Evolutionary conservation across 2,329 filamentous ascomycete species (phyloP).

Genomic region (Neonectria coccinea): DNA sequence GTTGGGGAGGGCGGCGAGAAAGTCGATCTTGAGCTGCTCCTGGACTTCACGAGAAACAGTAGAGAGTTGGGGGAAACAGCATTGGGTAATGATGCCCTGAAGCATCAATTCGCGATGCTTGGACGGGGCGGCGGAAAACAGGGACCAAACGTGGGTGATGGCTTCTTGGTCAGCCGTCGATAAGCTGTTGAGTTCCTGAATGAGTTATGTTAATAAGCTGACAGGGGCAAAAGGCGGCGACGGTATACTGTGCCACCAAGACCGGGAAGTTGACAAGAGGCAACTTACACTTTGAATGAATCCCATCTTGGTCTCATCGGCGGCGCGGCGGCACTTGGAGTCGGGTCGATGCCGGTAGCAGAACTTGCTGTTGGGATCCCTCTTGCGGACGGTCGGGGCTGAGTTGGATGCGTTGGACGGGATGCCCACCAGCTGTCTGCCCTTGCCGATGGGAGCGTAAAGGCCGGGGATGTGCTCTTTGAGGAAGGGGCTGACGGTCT

Average conservation of each 20-base stretch:
- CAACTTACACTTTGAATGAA: slow-evolving; percentile 82
- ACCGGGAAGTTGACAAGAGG: slow-evolving; percentile 5
- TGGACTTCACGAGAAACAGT: slow-evolving; percentile 90
- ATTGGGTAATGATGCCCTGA: slow-evolving; percentile 94
- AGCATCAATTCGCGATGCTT: slow-evolving; percentile 97
- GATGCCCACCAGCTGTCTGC: slow-evolving; percentile 49
- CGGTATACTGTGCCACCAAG: background rate
- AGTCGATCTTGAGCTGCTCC: slow-evolving; percentile 97
- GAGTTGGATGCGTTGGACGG: slow-evolving; percentile 27
- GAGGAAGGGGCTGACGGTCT: slow-evolving; percentile 88
- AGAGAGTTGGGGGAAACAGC: slow-evolving; percentile 96
- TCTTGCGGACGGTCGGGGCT: slow-evolving; percentile 51
- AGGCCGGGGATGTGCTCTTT: slow-evolving; percentile 89
- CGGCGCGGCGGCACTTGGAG: slow-evolving; percentile 90
- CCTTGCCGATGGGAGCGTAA: slow-evolving; percentile 82
- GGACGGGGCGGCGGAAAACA: slow-evolving; percentile 94
- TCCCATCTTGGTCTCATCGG: slow-evolving; percentile 96
- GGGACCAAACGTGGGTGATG: slow-evolving; percentile 96
- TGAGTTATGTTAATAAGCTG: slow-evolving; percentile 15
- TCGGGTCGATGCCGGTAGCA: slow-evolving; percentile 97
- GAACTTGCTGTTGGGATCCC: slow-evolving; percentile 83
- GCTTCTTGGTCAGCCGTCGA: slow-evolving; percentile 90
- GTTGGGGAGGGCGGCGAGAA: slow-evolving; percentile 85
- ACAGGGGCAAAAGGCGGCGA: slow-evolving; percentile 8
- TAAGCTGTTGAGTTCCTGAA: slow-evolving; percentile 82